Evolutionary conservation across 768 basidiomycete species (phyloP).

Genomic region (Rhodotorula graminis): DNA sequence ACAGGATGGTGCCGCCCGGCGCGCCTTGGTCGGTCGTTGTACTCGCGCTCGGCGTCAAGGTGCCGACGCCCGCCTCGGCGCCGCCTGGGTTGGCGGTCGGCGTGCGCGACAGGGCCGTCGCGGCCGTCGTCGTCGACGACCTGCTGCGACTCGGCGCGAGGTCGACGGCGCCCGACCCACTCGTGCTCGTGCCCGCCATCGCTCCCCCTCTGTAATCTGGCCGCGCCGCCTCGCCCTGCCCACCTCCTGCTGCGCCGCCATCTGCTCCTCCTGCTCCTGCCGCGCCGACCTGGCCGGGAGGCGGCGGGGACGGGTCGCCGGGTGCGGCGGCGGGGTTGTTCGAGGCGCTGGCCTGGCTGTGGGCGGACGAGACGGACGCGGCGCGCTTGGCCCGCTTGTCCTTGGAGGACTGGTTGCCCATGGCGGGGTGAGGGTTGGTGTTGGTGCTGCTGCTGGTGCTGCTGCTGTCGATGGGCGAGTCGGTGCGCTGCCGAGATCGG

Average conservation of each 20-base stretch:
- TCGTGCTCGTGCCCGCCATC: neutral
- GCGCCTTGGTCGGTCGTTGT: constrained; percentile 57
- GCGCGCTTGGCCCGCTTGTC: constrained; percentile 8
- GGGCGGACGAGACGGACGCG: neutral
- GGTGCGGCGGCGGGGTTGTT: neutral
- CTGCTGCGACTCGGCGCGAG: constrained; percentile 20
- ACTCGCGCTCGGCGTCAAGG: neutral
- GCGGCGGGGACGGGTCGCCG: neutral
- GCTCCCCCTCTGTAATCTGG: neutral
- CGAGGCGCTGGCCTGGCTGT: no score
- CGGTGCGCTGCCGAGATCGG: no score
- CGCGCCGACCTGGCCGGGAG: no score
- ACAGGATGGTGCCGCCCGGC: constrained; percentile 75
- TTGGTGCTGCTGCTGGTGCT: neutral
- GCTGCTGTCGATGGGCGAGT: neutral
- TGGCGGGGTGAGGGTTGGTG: neutral
- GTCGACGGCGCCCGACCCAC: neutral
- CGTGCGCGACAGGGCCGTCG: constrained; percentile 1
- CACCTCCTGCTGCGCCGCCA: no score
- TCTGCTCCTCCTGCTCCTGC: no score
- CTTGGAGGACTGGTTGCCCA: constrained; percentile 31
- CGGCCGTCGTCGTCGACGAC: constrained; percentile 9
- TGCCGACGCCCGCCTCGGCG: constrained; percentile 44
- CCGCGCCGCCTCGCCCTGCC: no score
- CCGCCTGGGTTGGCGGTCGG: neutral